Evolutionary conservation across 2,329 filamentous ascomycete genomes (phyloP), one percentile per base, ranked within the genome.

Genomic region (Nothomitra cinnamomea): DNA sequence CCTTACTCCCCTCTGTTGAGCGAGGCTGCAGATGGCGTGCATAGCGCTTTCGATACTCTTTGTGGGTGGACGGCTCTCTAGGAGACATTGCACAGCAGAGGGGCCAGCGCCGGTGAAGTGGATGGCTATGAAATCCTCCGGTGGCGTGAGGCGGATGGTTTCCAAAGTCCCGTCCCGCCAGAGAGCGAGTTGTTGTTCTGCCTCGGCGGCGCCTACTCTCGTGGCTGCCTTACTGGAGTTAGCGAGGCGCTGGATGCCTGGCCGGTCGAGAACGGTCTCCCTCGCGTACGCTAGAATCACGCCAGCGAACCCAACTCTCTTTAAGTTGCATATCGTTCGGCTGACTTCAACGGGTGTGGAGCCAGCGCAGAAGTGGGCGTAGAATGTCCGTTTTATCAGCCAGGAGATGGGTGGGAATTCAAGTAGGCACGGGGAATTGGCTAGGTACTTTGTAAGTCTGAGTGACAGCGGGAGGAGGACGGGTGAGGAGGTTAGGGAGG

Each of bases 291-390:
- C 70, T 2, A 78, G 65, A 5, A 77, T 71, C 1, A 77, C 72
- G 2, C 75, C 75, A 10, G 70, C 66, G 57, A 71, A 78, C 15
- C 75, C 76, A 19, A 77, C 61, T 0, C 58, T 56, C 58, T 72
- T 74, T 51, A 77, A 71, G 1, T 65, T 64, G 2, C 64, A 60
- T 22, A 75, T 67, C 0, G 70, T 73, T 3, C 62, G 62, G 32
- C 67, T 64, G 1, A 77, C 72, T 54, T 77, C 74, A 1, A 55
- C 53, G 41, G 68, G 66, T 52, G 71, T 76, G 25, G 70, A 69
- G 0, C 75, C 75, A 0, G 75, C 75, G 56, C 75, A 78, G 62
- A 78, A 78, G 48, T 78, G 76, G 55, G 76, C 70, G 58, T 78
- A 49, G n/a, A 78, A 15, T 7, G 72, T 65, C 51, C 69, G 67